Conservation (phyloP, 2,329 filamentous ascomycete genomes). For the Beauveria varroae region DNA sequence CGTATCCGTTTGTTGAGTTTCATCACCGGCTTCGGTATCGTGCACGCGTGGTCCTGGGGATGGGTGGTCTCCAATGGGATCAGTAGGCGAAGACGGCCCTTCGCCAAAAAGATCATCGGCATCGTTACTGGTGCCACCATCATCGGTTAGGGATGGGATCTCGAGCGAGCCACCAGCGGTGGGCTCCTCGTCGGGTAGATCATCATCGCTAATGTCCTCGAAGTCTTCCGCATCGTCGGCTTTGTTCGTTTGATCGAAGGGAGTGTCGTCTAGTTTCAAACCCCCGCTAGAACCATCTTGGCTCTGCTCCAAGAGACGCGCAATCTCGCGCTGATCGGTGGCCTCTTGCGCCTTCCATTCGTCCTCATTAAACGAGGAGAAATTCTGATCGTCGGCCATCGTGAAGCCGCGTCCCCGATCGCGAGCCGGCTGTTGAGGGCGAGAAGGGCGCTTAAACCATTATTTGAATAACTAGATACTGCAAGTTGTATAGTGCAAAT, state of each 20-base stretch:
- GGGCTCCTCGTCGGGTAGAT: conserved; percentile 69
- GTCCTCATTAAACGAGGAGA: conserved; percentile 27
- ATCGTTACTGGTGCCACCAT: conserved; percentile 52
- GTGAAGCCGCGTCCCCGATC: conserved; percentile 11
- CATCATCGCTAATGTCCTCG: conserved; percentile 86
- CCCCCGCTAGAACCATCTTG: conserved; percentile 31
- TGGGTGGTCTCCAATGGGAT: conserved; percentile 32
- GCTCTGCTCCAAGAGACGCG: conserved; percentile 35
- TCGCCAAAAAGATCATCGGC: conserved; percentile 65
- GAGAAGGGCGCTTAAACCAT: conserved; percentile 1
- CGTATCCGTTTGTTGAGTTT: conserved; percentile 24
- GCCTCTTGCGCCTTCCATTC: conserved; percentile 37
- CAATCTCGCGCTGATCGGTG: conserved; percentile 41
- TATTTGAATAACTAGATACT: not conserved
- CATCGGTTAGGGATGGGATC: conserved; percentile 49
- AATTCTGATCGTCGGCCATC: conserved; percentile 27
- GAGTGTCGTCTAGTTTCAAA: conserved; percentile 35
- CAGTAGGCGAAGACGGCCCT: conserved; percentile 42
- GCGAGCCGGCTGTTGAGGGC: not conserved
- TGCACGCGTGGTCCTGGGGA: conserved; percentile 38
- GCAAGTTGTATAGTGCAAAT: not conserved
- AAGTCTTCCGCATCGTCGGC: conserved; percentile 88
- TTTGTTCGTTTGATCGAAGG: conserved; percentile 65
- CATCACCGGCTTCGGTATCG: conserved; percentile 30
- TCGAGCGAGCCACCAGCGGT: conserved; percentile 35